Conservation (phyloP, 108 stramenopile species). For the Mayamaea pseudoterrestris region DNA sequence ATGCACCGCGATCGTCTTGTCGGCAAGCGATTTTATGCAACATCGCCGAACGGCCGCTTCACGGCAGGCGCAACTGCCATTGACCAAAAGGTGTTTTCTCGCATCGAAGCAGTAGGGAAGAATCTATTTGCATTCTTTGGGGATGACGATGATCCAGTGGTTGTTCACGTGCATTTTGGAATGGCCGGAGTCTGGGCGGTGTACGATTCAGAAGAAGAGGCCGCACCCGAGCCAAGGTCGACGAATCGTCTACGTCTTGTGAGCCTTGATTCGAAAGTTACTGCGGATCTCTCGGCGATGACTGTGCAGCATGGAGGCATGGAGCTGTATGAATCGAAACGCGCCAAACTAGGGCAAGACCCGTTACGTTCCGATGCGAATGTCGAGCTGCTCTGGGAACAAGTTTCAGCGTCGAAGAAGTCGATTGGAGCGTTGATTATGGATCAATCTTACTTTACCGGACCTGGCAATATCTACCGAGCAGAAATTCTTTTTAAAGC, state of each 20-base stretch:
- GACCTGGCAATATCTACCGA: constrained; percentile 69
- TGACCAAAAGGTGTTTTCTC: constrained; percentile 29
- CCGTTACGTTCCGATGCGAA: constrained; percentile 61
- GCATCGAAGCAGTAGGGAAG: constrained; percentile 69
- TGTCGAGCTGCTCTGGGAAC: constrained; percentile 28
- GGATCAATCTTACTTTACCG: constrained; percentile 62
- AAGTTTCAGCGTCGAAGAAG: constrained; percentile 41
- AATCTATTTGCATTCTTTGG: constrained; percentile 65
- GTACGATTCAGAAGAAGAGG: constrained; percentile 27
- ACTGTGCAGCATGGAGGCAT: constrained; percentile 46
- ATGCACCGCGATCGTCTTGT: no score
- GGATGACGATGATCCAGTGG: constrained; percentile 10
- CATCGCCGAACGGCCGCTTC: constrained; percentile 55
- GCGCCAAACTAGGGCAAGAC: constrained; percentile 43
- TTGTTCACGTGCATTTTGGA: constrained; percentile 66
- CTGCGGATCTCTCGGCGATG: constrained; percentile 62
- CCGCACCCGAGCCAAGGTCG: constrained; percentile 33
- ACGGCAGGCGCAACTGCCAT: constrained; percentile 40
- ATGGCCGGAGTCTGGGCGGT: constrained; percentile 64
- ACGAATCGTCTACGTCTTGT: constrained; percentile 46
- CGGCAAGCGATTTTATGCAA: no score
- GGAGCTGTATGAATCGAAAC: constrained; percentile 36
- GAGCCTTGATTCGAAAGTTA: constrained; percentile 11
- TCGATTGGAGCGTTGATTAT: constrained; percentile 53
- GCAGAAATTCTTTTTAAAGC: constrained; percentile 69